Conservation (phyloP, 2,329 filamentous ascomycete genomes). For the Alternaria triticimaculans region DNA sequence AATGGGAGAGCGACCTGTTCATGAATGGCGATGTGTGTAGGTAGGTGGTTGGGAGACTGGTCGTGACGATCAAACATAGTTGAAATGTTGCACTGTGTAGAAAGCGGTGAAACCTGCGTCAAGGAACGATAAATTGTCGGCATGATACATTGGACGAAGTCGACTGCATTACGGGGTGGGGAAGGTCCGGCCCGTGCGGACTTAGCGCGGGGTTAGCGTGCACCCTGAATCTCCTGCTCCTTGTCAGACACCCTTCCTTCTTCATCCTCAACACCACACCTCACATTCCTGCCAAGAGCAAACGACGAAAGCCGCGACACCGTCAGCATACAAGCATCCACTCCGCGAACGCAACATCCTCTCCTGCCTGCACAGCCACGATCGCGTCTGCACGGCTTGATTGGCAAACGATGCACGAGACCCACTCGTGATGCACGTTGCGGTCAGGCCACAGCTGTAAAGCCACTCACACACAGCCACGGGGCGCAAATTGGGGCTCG, state of each 20-base stretch:
- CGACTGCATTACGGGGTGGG: not conserved
- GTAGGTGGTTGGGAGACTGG: not conserved
- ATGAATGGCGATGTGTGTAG: not conserved
- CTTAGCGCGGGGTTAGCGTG: slow-evolving; percentile 2
- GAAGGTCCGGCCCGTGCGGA: slow-evolving; percentile 5
- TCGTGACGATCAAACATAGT: not conserved
- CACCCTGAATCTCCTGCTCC: not conserved
- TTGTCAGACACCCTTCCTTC: not conserved
- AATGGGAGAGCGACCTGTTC: not conserved
- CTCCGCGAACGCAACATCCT: not conserved
- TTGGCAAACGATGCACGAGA: slow-evolving; percentile 17
- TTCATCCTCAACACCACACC: not conserved
- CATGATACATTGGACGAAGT: not conserved
- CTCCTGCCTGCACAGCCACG: slow-evolving; percentile 13
- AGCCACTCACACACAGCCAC: slow-evolving; percentile 30
- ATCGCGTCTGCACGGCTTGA: slow-evolving; percentile 9
- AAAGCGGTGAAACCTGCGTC: not conserved
- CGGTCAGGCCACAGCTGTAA: slow-evolving; percentile 19
- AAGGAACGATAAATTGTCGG: not conserved
- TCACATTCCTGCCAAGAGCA: not conserved
- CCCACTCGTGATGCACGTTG: slow-evolving; percentile 26
- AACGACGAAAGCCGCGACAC: not conserved
- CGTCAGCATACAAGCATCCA: not conserved
- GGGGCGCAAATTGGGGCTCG: slow-evolving; percentile 20
- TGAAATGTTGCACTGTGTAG: not conserved